Conservation (phyloP, 495 filamentous ascomycete genomes). For the Penicillium longicatenatum region DNA sequence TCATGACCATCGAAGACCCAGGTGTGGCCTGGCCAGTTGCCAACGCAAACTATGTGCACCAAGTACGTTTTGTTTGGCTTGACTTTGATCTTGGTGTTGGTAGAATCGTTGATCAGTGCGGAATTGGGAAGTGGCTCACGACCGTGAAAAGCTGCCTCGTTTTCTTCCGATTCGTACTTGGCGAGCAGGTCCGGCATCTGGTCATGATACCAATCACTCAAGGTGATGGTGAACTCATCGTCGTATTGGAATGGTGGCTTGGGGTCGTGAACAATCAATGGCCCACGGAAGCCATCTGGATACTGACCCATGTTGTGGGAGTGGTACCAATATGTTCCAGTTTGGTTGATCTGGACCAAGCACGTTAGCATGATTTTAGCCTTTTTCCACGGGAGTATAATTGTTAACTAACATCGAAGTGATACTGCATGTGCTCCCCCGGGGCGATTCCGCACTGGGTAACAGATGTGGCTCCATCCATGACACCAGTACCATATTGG, state of each 20-base stretch:
- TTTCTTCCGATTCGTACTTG: slow-evolving; percentile 53
- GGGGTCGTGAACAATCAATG: slow-evolving; percentile 74
- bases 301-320: slow-evolving; percentile 74
- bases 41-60: slow-evolving; percentile 70
- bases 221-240: slow-evolving; percentile 62
- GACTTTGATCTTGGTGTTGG: slow-evolving; percentile 44
- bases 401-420: slow-evolving; percentile 63
- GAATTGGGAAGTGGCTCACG: slow-evolving; percentile 68
- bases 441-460: slow-evolving; percentile 72
- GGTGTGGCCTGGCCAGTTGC: slow-evolving; percentile 59
- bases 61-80: slow-evolving; percentile 58
- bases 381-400: background rate
- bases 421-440: slow-evolving; percentile 60
- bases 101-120: slow-evolving; percentile 68
- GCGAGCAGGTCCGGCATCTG: slow-evolving; percentile 60
- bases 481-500: slow-evolving; percentile 60
- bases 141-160: slow-evolving; percentile 42
- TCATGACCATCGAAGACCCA: slow-evolving; percentile 56
- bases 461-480: slow-evolving; percentile 64
- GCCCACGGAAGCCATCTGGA: slow-evolving; percentile 74
- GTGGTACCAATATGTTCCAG: slow-evolving; percentile 87
- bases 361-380: slow-evolving; percentile 26
- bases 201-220: slow-evolving; percentile 69
- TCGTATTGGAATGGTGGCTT: slow-evolving; percentile 66
- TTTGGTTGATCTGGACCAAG: slow-evolving; percentile 58